Base-by-base conservation (phyloP, 495 filamentous ascomycete genomes). In the Chaetomium fimeti region DNA sequence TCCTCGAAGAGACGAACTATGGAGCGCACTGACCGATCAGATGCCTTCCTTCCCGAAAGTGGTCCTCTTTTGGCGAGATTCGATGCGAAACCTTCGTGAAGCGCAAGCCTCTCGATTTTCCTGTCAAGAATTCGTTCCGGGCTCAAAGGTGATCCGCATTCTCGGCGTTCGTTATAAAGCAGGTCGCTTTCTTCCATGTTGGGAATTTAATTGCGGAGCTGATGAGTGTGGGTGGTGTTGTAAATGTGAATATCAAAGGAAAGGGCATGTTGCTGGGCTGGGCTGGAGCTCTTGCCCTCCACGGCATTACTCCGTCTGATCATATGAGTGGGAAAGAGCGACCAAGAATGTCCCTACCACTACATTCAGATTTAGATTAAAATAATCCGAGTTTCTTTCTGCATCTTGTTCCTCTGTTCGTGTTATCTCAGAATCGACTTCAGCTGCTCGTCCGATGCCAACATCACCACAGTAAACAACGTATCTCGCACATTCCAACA, bases 1-100 rank as follows among this genome's bases (percentile, higher is more conserved):
- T 56, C n/a, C n/a, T 72, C 71, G 16, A 72, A 55, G 53, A 63
- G 61, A 42, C 28, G 53, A 15, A 71, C 65, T 4, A 72, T 72
- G 53, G 59, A 45, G 16, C 55, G 51, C 9, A 72, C 71, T 11
- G 66, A 65, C 20, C 63, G 43, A 11, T 52, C 55, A 0, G 57
- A 63, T 0, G 47, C 18, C 11, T 47, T 67, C 11, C 27, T 62
- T 16, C 4, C 22, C 0, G 65, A 18, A 11, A 48, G 13, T 0
- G 47, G 29, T 2, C 16, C 54, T 36, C 54, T 51, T 6, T 61
- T 56, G 38, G 40, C 66, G n/a, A 72, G 53, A 28, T 70, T 69
- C 18, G 65, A 67, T 2, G 65, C 70, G 52, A 74, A 72, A 25
- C 57, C 61, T 32, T 56, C 38, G 16, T 54, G 36, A 13, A 63